Conservation (phyloP, 371 early-diverging fungal species). For the Mortierella sp. region DNA sequence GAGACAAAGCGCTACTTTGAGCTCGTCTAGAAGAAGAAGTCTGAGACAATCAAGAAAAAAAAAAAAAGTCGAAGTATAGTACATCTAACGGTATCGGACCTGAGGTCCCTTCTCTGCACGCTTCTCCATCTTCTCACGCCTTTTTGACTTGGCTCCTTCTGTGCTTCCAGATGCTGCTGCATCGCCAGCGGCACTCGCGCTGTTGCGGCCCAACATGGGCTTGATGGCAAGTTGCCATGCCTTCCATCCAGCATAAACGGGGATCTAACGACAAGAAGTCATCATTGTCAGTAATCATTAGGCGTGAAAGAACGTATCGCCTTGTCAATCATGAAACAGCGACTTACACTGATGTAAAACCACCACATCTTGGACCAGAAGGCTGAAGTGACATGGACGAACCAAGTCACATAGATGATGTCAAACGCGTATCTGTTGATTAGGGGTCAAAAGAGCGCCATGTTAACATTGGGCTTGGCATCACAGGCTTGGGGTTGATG, state of each 20-base stretch:
- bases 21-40: conserved; percentile 58
- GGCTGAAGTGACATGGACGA: conserved; percentile 77
- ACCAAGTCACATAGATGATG: conserved; percentile 86
- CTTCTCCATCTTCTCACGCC: conserved; percentile 71
- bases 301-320: background rate
- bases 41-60: conserved; percentile 64
- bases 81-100: conserved; percentile 22
- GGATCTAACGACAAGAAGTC: conserved; percentile 59
- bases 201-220: conserved; percentile 57
- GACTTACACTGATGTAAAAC: conserved; percentile 69
- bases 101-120: conserved; percentile 60
- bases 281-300: background rate
- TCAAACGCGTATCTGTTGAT: conserved; percentile 80
- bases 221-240: conserved; percentile 65
- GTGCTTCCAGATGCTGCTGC: conserved; percentile 34
- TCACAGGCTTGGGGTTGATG: background rate
- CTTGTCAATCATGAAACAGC: background rate
- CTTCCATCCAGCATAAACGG: conserved; percentile 70
- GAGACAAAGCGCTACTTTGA: conserved; percentile 82
- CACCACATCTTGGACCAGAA: conserved; percentile 78
- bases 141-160: conserved; percentile 62
- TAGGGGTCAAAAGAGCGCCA: background rate
- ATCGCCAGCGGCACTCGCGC: conserved; percentile 16
- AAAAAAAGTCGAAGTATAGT: background rate
- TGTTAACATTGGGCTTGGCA: background rate